These are phyloP conservation scores for Trichoderma sp. DNA, from an alignment of 2,329 filamentous ascomycete species.

Conservation along the genomic window DNA sequence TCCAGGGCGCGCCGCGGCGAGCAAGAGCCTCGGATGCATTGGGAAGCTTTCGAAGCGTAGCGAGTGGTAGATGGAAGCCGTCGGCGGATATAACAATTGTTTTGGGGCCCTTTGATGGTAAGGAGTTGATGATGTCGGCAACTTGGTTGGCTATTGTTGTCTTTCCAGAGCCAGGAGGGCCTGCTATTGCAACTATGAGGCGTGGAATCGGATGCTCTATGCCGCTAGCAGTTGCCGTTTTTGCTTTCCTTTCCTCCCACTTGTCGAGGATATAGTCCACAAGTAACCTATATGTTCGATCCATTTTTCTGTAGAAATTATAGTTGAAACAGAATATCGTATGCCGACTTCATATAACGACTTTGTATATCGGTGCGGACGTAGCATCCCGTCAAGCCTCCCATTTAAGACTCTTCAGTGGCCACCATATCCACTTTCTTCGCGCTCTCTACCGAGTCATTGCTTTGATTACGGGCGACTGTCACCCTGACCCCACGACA, in stretches of 20 bases:
- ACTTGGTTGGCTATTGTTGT: constrained; percentile 30
- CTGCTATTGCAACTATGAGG: constrained; percentile 30
- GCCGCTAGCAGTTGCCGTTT: constrained; percentile 8
- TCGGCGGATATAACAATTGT: constrained; percentile 34
- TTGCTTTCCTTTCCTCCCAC: constrained; percentile 29
- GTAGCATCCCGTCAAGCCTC: neutral
- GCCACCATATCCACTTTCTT: neutral
- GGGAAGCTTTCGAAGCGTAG: constrained; percentile 33
- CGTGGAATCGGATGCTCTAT: neutral
- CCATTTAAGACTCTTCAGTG: neutral
- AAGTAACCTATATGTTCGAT: constrained; percentile 32
- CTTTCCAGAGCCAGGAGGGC: constrained; percentile 31
- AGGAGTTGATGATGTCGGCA: constrained; percentile 24
- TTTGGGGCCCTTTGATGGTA: constrained; percentile 25
- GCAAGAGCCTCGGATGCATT: constrained; percentile 36
- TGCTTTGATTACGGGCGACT: neutral
- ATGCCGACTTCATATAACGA: neutral
- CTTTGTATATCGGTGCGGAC: neutral
- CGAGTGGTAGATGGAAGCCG: constrained; percentile 36
- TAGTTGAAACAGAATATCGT: neutral
- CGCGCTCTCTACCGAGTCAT: neutral
- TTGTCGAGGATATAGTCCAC: constrained; percentile 29
- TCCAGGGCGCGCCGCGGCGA: constrained; percentile 39
- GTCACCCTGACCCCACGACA: neutral
- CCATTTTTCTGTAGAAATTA: constrained; percentile 28